phyloP scores from a whole-genome alignment of 208 protist genomes.

The Trypanosoma boissoni region DNA sequence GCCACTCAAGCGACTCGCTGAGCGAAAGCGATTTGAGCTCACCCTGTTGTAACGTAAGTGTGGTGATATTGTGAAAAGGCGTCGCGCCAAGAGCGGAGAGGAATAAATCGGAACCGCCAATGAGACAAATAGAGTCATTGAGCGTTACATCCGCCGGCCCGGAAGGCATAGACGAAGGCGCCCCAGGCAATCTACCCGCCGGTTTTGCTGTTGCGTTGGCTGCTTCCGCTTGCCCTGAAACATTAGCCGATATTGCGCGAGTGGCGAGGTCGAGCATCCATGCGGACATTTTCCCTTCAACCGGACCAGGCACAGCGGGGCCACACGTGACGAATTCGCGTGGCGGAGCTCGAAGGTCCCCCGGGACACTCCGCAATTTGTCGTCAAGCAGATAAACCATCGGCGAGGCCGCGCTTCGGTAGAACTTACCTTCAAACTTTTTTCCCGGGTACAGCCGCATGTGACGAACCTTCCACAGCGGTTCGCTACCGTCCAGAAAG shows the following conservation, averaged over 20 bases:
- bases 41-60: slow-evolving; percentile 43
- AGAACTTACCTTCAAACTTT: slow-evolving; percentile 56
- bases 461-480: slow-evolving; percentile 69
- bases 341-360: slow-evolving; percentile 41
- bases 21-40: slow-evolving; percentile 66
- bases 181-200: not conserved
- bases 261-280: slow-evolving; percentile 77
- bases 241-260: slow-evolving; percentile 26
- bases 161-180: not conserved
- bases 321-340: slow-evolving; percentile 59
- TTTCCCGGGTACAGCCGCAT: slow-evolving; percentile 56
- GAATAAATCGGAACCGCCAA: slow-evolving; percentile 58
- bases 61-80: slow-evolving; percentile 73
- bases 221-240: too few species aligned
- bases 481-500: slow-evolving; percentile 62
- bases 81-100: slow-evolving; percentile 49
- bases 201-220: too few species aligned
- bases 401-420: slow-evolving; percentile 68
- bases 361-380: slow-evolving; percentile 32
- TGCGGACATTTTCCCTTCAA: slow-evolving; percentile 66
- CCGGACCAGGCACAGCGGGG: slow-evolving; percentile 45
- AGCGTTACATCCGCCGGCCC: slow-evolving; percentile 25
- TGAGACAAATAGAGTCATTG: slow-evolving; percentile 63
- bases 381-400: slow-evolving; percentile 72
- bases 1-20: slow-evolving; percentile 60